Evolutionary conservation across 1,139 yeast species (phyloP).

Genomic region (Taphrina communis): DNA sequence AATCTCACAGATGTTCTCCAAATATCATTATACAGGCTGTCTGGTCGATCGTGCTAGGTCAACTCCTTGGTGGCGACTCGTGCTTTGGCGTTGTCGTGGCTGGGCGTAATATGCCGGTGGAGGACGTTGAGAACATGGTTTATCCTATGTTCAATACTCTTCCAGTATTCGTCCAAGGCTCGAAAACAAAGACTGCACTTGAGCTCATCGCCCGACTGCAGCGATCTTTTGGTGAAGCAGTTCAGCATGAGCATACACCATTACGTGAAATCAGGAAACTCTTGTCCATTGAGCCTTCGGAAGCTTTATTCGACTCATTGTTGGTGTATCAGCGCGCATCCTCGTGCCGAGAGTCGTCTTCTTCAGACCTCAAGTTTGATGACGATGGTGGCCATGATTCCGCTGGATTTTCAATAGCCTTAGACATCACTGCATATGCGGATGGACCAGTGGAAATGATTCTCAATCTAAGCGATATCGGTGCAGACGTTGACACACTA

Average conservation of each 20-base stretch:
- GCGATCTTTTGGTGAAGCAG: conserved; percentile 27
- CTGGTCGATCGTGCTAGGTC: conserved; percentile 43
- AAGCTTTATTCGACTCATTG: conserved; percentile 43
- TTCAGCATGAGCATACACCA: conserved; percentile 45
- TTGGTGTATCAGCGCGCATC: conserved; percentile 44
- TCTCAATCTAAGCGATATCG: conserved; percentile 4
- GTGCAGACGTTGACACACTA: not conserved
- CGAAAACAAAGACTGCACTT: not conserved
- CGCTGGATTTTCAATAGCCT: conserved; percentile 28
- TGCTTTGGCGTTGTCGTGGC: conserved; percentile 45
- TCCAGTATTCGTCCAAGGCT: conserved; percentile 43
- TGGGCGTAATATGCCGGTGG: conserved; percentile 41
- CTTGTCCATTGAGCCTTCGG: conserved; percentile 36
- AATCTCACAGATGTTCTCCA: conserved; percentile 43
- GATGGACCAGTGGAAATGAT: not conserved
- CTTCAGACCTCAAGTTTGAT: not conserved
- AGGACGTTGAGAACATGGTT: conserved; percentile 43
- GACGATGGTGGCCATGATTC: not conserved
- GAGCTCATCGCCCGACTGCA: conserved; percentile 42
- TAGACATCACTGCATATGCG: conserved; percentile 21
- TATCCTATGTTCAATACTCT: conserved; percentile 47
- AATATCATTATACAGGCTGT: conserved; percentile 45
- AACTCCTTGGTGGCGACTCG: conserved; percentile 38
- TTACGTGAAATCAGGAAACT: conserved; percentile 45
- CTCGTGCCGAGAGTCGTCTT: not conserved